Evolutionary conservation across 1,139 yeast species (phyloP).

Genomic region (Yamadazyma songkhlaensis): DNA sequence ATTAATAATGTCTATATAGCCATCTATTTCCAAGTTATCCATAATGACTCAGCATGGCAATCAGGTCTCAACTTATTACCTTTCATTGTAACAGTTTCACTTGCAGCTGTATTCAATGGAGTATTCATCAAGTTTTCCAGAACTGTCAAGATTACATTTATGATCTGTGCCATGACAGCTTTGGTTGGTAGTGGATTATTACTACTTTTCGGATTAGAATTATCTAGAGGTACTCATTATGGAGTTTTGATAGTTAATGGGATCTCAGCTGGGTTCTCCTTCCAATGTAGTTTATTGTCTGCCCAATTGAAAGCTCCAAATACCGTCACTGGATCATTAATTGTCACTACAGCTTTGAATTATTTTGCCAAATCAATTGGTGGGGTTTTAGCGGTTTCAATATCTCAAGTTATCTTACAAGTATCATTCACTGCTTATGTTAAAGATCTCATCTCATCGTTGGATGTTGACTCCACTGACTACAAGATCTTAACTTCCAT

Average conservation of each 20-base stretch:
- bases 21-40: constrained; percentile 55
- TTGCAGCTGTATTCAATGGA: constrained; percentile 48
- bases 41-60: constrained; percentile 46
- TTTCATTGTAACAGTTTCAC: constrained; percentile 48
- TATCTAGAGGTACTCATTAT: constrained; percentile 37
- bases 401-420: constrained; percentile 48
- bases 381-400: constrained; percentile 45
- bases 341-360: constrained; percentile 47
- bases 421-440: constrained; percentile 25
- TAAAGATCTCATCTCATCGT: constrained; percentile 12
- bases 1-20: constrained; percentile 43
- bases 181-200: constrained; percentile 55
- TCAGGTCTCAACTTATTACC: constrained; percentile 62
- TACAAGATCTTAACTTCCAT: constrained; percentile 16
- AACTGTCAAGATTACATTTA: constrained; percentile 44
- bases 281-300: constrained; percentile 52
- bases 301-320: constrained; percentile 57
- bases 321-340: constrained; percentile 45
- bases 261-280: constrained; percentile 49
- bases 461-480: constrained; percentile 16
- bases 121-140: constrained; percentile 44
- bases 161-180: constrained; percentile 42
- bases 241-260: constrained; percentile 58
- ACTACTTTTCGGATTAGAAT: constrained; percentile 34
- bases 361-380: constrained; percentile 48